Evolutionary conservation across 345 rosid species (phyloP).

Genomic region (Gossypium longicalyx): DNA sequence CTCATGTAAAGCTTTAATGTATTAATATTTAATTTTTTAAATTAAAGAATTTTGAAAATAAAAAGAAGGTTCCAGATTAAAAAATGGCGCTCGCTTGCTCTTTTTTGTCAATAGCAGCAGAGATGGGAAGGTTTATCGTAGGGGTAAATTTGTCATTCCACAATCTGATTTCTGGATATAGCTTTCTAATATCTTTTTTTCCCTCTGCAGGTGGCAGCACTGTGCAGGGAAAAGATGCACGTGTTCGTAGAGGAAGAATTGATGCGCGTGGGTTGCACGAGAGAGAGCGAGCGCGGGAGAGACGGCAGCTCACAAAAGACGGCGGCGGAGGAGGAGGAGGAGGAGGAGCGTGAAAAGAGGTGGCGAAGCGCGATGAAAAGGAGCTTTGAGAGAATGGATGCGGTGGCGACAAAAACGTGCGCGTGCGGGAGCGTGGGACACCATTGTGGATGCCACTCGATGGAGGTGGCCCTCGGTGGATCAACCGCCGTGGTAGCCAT

Average conservation of each 20-base stretch:
- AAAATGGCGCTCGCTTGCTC: neutral
- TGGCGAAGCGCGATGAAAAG: constrained; percentile 41
- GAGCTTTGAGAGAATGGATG: constrained; percentile 46
- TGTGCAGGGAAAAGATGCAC: constrained; percentile 49
- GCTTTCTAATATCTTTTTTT: neutral
- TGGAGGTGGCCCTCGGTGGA: constrained; percentile 40
- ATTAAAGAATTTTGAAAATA: neutral
- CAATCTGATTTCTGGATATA: neutral
- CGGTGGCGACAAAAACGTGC: constrained; percentile 36
- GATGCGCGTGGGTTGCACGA: constrained; percentile 25
- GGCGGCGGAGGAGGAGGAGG: too few relatives aligned
- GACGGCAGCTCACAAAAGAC: neutral
- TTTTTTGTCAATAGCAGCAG: neutral
- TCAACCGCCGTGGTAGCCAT: constrained; percentile 53
- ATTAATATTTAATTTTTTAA: neutral
- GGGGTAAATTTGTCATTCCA: constrained; percentile 22
- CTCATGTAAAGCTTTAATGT: constrained; percentile 32
- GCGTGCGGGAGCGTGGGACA: constrained; percentile 30
- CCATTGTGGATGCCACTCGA: constrained; percentile 34
- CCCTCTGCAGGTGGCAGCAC: constrained; percentile 41
- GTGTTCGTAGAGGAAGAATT: constrained; percentile 42
- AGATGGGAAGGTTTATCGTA: neutral
- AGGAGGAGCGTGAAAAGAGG: neutral
- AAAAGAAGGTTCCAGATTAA: neutral
- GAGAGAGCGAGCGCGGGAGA: neutral